Evolutionary conservation across 805 yeast species (phyloP).

Genomic region (Barnettozyma pratensis): DNA sequence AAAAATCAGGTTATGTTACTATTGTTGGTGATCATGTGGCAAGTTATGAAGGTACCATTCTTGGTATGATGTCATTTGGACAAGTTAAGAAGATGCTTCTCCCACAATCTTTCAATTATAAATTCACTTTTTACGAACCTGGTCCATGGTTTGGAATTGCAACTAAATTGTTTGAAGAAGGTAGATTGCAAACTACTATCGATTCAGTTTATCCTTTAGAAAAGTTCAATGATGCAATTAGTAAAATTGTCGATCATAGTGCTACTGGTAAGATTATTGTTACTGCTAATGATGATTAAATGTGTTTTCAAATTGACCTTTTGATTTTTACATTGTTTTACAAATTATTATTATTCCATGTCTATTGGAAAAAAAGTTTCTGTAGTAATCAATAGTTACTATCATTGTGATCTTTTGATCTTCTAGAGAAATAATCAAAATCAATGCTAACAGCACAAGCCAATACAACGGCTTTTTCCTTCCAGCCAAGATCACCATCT

Average conservation of each 20-base stretch:
- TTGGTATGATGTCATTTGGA: slow-evolving; percentile 3
- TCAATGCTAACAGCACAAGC: no score
- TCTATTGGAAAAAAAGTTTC: no score
- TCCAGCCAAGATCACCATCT: no score
- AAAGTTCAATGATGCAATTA: slow-evolving; percentile 47
- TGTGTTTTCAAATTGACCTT: no score
- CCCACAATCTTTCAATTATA: slow-evolving; percentile 25
- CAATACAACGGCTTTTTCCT: no score
- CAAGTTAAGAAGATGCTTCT: slow-evolving; percentile 13
- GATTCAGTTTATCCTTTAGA: slow-evolving; percentile 50
- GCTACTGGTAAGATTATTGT: slow-evolving; percentile 49
- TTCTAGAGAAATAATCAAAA: no score
- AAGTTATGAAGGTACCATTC: slow-evolving; percentile 17
- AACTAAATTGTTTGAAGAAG: slow-evolving; percentile 32
- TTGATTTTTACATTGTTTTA: no score
- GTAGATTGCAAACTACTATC: slow-evolving; percentile 39
- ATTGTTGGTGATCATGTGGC: slow-evolving; percentile 51
- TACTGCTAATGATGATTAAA: no score
- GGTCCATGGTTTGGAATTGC: slow-evolving; percentile 28
- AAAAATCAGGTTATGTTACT: slow-evolving; percentile 46
- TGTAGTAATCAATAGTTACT: no score
- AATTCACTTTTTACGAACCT: slow-evolving; percentile 11
- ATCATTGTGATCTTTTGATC: no score
- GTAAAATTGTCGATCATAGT: slow-evolving; percentile 37
- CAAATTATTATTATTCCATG: no score